Base-by-base conservation (phyloP, 2,329 filamentous ascomycete species). In the Phialophora tarda region DNA sequence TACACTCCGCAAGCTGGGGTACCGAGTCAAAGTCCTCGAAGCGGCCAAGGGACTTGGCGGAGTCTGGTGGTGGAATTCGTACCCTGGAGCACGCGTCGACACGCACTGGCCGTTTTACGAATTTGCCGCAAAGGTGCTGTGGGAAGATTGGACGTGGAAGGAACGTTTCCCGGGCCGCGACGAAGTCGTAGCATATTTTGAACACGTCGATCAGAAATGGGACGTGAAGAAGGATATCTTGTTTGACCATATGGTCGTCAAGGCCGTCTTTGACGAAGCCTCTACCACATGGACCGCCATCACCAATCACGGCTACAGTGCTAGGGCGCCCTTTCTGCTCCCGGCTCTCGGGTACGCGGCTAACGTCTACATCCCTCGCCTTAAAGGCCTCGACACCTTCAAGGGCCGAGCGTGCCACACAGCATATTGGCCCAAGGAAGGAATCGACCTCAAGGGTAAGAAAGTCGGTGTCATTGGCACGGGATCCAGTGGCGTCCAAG, bases 381-480 rank as follows among this genome's bases (percentile, higher is more conserved):
- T 84, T 81, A 81, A 82, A 14, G 86, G 86, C 10, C 80, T 88
- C 66, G 81, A 77, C 6, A 86, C 14, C 23, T 90, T 88, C 79
- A 81, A 85, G 62, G 88, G 88, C 21, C 74, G 80, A 17, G 80
- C 87, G 6, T 81, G 86, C 71, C 86, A 89, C 73, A 84, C 85
- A 0, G 85, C 84, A 0, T 84, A 84, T 72, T 88, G 86, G 86
- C 59, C 65, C 10, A 76, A 82, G 2, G 79, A 83, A 2, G 79
- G 83, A 3, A 78, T 89, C 21, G 80, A 84, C 53, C 81, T 87
- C 28, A 80, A 81, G 48, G 82, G 82, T 55, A 89, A 89, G 74
- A 81, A 82, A 17, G 82, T 86, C 59, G 88, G 83, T 23, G 82
- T 90, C 62, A 84, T 90, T 34, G 88, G 88, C 5, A 89, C 86